These are phyloP conservation scores for Aphanomyces astaci DNA, from an alignment of 352 stramenopile species.

Conservation along the genomic window DNA sequence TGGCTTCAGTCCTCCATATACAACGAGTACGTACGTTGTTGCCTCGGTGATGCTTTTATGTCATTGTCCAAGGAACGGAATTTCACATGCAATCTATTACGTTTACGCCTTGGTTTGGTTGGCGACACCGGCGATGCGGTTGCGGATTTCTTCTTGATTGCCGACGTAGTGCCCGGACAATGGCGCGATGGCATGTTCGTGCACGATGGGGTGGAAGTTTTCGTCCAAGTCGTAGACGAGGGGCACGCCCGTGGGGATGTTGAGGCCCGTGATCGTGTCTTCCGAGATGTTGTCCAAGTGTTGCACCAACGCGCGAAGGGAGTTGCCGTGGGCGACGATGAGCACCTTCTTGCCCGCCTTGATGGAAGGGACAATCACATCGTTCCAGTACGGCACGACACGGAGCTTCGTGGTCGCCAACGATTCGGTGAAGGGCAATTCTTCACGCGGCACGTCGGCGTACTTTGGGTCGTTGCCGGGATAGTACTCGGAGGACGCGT, in stretches of 20 bases:
- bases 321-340: conserved; percentile 97
- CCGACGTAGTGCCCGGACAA: conserved; percentile 81
- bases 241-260: conserved; percentile 94
- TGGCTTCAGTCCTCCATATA: too few species aligned
- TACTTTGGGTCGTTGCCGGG: conserved; percentile 90
- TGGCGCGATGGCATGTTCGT: conserved; percentile 86
- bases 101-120: conserved; percentile 93
- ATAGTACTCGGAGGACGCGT: conserved; percentile 81
- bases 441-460: conserved; percentile 77
- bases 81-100: background rate
- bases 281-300: conserved; percentile 97
- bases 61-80: too few species aligned
- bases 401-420: conserved; percentile 90
- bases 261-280: conserved; percentile 94
- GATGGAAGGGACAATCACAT: conserved; percentile 91
- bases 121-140: conserved; percentile 92
- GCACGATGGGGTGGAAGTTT: conserved; percentile 92
- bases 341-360: conserved; percentile 94
- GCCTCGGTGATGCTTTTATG: too few species aligned
- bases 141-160: conserved; percentile 96
- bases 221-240: conserved; percentile 98
- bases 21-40: too few species aligned
- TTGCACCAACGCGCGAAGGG: conserved; percentile 96
- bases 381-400: conserved; percentile 94
- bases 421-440: conserved; percentile 91